Percentiles rank a stretch among this genome's conserved stretches.
These are phyloP conservation scores for Podosphaera fusca DNA, from an alignment of 2,329 filamentous ascomycete genomes.

Conservation along the genomic window DNA sequence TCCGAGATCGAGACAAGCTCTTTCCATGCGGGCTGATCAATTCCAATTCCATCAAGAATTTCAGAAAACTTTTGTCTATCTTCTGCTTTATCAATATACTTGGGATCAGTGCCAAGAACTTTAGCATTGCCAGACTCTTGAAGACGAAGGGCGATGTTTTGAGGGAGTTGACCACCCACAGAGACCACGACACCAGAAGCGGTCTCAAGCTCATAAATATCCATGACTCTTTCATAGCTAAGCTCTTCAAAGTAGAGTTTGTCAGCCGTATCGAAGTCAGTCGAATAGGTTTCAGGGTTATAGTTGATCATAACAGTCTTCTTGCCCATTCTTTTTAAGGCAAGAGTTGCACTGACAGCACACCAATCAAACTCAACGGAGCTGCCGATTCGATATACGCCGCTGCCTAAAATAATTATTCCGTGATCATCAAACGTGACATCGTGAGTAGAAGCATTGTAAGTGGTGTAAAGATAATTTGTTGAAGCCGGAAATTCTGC, in stretches of 20 bases:
- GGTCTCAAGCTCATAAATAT: constrained; percentile 85
- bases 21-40: constrained; percentile 96
- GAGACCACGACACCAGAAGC: constrained; percentile 80
- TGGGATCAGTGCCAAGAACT: constrained; percentile 75
- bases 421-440: constrained; percentile 86
- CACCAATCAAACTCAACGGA: constrained; percentile 99
- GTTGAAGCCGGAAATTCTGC: constrained; percentile 90
- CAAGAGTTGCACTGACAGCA: constrained; percentile 70
- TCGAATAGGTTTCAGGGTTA: constrained; percentile 42
- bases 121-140: constrained; percentile 80
- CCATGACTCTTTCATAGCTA: constrained; percentile 83
- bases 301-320: constrained; percentile 94
- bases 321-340: constrained; percentile 66
- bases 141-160: constrained; percentile 88
- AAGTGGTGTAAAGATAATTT: constrained; percentile 94
- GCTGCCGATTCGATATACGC: constrained; percentile 92
- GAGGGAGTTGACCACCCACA: constrained; percentile 84
- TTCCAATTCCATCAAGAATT: constrained; percentile 86
- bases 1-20: constrained; percentile 77
- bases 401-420: constrained; percentile 69
- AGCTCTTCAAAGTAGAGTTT: constrained; percentile 93
- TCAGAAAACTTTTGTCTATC: constrained; percentile 96
- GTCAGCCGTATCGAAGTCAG: constrained; percentile 76
- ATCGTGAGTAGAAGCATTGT: constrained; percentile 87
- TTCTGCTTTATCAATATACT: constrained; percentile 93